Evolutionary conservation across 2,329 filamentous ascomycete genomes (phyloP), one percentile per base, ranked within the genome.

Genomic region (Diplodia intermedia): DNA sequence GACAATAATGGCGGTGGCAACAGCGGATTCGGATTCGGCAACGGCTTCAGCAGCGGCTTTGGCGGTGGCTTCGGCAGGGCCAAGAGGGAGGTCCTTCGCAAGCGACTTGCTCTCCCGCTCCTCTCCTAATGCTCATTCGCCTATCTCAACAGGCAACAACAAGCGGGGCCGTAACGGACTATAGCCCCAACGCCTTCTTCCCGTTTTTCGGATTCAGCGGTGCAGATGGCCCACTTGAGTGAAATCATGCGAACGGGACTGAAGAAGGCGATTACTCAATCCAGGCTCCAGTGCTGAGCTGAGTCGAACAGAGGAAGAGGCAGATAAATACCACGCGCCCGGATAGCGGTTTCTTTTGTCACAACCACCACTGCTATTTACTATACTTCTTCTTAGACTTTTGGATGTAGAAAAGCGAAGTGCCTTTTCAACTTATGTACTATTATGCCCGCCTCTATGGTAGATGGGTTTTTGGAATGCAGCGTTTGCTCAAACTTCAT

Each of bases 1-100:
- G 69, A 66, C 31, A 65, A 60, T 18, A 69, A 67, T 23, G 67
- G 69, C 33, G 69, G 49, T 18, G 69, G 69, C 47, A 57, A 4
- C 61, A 66, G 15, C 36, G 54, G 33, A 18, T 36, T 14, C 40
- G 47, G 47, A 26, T 65, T 53, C 31, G 66, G 26, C 38, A 69
- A 66, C 31, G 38, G 52, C 31, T 65, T 65, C 47, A 47, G 61
- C 29, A 20, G 31, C 20, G 49, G 49, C 33, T 47, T 47, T 11
- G 50, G 50, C 4, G 70, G 68, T 36, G 68, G 36, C 36, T 38
- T 14, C 36, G 36, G 69, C 38, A 65, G 52, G 57, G 57, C 57
- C 40, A 63, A 52, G 60, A 63, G 31, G 60, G 29, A 52, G 20
- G 43, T 63, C 36, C 31, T 52, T 49, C 56, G n/a, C 57, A 63